Conservation (phyloP, 768 basidiomycete species). For the Cystobasidium ongulense region DNA sequence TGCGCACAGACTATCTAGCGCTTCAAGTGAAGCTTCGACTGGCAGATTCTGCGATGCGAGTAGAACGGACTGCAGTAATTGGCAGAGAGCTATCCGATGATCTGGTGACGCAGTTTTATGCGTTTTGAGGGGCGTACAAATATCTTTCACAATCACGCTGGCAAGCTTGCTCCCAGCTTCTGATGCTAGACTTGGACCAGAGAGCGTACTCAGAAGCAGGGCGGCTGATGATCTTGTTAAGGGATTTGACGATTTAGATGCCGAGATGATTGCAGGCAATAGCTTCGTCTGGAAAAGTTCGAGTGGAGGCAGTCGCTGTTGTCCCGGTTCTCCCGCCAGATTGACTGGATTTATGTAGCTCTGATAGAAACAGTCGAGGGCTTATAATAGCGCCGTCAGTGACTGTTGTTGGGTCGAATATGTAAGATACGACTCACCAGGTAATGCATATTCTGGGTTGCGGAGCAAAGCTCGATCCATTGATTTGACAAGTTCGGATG, state of each 20-base stretch:
- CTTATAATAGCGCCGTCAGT: neutral
- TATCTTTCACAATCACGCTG: slow-evolving; percentile 55
- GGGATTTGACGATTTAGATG: slow-evolving; percentile 45
- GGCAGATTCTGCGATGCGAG: slow-evolving; percentile 45
- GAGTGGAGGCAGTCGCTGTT: slow-evolving; percentile 55
- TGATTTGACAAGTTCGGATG: slow-evolving; percentile 53
- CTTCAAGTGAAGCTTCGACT: slow-evolving; percentile 50
- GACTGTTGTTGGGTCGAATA: neutral
- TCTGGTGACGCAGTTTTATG: slow-evolving; percentile 83
- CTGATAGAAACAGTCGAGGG: slow-evolving; percentile 38
- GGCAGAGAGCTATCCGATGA: slow-evolving; percentile 70
- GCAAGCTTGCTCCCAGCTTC: slow-evolving; percentile 44
- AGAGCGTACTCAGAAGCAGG: slow-evolving; percentile 41
- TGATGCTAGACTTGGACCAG: slow-evolving; percentile 21
- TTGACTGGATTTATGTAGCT: slow-evolving; percentile 50
- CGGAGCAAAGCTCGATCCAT: slow-evolving; percentile 73
- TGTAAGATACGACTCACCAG: slow-evolving; percentile 32
- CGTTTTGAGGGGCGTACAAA: slow-evolving; percentile 64
- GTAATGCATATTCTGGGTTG: slow-evolving; percentile 68
- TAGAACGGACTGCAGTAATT: slow-evolving; percentile 58
- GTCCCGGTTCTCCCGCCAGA: slow-evolving; percentile 54
- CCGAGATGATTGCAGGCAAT: slow-evolving; percentile 40
- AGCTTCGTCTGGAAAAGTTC: slow-evolving; percentile 47
- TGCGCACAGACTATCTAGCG: slow-evolving; percentile 48
- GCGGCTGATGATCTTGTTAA: slow-evolving; percentile 44